A percentile compares a stretch with the other conserved stretches of the same genome.
Conservation (phyloP, 2,329 filamentous ascomycete species). For the Penicillium sp. region DNA sequence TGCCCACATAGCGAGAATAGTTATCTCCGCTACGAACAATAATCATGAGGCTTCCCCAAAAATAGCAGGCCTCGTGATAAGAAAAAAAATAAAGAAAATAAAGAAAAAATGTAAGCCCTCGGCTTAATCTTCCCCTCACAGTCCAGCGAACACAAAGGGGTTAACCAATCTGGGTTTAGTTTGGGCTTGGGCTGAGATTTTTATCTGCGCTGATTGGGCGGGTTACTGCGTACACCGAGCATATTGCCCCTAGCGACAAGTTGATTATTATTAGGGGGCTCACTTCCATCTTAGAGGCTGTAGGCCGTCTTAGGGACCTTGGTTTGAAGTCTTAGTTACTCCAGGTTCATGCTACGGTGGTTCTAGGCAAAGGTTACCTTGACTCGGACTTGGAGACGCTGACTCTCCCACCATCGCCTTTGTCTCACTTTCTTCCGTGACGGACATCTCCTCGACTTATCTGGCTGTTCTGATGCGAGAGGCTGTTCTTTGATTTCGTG, state of each 20-base stretch:
- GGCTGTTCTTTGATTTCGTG: not conserved
- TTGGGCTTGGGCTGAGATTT: not conserved
- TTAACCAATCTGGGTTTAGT: not conserved
- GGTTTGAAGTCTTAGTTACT: not conserved
- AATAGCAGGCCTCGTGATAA: constrained; percentile 9
- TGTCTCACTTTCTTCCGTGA: constrained; percentile 1
- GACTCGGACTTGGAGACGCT: constrained; percentile 1
- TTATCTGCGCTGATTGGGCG: not conserved
- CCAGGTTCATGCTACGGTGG: not conserved
- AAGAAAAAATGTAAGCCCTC: not conserved
- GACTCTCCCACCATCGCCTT: constrained; percentile 1
- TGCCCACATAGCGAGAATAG: not conserved
- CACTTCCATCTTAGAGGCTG: not conserved
- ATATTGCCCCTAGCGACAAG: constrained; percentile 16
- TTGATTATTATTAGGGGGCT: not conserved
- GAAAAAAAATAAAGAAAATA: not conserved
- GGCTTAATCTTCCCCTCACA: constrained; percentile 7
- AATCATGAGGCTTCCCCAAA: not conserved
- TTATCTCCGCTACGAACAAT: no score
- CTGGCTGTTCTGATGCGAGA: not conserved
- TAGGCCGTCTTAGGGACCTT: not conserved
- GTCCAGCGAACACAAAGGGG: not conserved
- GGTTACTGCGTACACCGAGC: not conserved
- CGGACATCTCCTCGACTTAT: not conserved
- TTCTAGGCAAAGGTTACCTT: not conserved